Percentiles rank a stretch among this genome's conserved stretches.
Evolutionary conservation across 306 rosid genomes (phyloP).

Genomic region (Casuarina glauca): DNA sequence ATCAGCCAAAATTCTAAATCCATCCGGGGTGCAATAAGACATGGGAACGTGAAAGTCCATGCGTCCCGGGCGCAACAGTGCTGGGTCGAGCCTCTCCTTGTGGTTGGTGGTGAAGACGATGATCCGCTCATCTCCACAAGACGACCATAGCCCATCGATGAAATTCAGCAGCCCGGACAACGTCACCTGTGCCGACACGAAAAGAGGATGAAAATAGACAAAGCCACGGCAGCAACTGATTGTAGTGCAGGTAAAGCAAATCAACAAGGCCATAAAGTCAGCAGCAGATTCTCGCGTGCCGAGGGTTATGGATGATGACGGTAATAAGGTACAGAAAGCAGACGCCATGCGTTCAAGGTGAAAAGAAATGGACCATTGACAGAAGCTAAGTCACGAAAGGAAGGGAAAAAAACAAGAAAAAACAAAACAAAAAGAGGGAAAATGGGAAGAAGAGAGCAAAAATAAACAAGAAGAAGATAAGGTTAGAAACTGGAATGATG

Average conservation of each 20-base stretch:
- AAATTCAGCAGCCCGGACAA: conserved; percentile 50
- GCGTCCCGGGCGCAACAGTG: conserved; percentile 82
- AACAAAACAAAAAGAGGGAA: too few relatives aligned
- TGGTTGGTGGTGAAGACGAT: conserved; percentile 85
- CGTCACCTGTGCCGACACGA: conserved; percentile 38
- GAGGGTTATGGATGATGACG: neutral
- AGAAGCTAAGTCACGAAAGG: too few relatives aligned
- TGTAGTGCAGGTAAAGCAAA: neutral
- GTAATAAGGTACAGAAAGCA: neutral
- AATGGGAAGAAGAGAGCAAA: too few relatives aligned
- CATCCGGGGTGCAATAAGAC: conserved; percentile 71
- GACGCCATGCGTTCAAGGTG: neutral
- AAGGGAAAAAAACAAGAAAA: too few relatives aligned
- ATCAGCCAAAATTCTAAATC: conserved; percentile 67
- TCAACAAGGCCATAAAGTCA: neutral
- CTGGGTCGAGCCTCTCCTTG: conserved; percentile 85
- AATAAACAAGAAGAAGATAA: too few relatives aligned
- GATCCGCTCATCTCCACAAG: conserved; percentile 73
- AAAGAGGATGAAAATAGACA: neutral
- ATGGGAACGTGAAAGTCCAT: conserved; percentile 93
- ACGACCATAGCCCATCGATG: conserved; percentile 55
- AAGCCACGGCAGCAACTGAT: neutral
- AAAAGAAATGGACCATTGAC: too few relatives aligned
- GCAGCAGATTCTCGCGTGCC: neutral
- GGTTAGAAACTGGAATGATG: too few relatives aligned